Conservation (phyloP, 164 flowering plant genomes). For the Umbilicus rupestris region DNA sequence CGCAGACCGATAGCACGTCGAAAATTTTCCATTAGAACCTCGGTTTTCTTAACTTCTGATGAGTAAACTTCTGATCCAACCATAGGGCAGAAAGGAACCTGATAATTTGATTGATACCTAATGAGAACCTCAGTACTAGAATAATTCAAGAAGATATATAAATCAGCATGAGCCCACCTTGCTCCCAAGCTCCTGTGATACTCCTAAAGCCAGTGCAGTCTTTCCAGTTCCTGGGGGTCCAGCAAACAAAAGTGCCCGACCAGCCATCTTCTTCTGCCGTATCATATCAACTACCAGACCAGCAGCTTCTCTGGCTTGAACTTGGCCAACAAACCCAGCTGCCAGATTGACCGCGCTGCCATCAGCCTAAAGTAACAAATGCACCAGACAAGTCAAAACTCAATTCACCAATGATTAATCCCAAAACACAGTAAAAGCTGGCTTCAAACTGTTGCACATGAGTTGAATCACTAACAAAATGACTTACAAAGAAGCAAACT, state of each 20-base stretch:
- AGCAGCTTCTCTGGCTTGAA: conserved; percentile 75
- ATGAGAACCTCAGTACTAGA: neutral
- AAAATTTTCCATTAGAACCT: conserved; percentile 95
- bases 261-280: conserved; percentile 91
- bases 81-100: conserved; percentile 99
- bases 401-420: too few species aligned
- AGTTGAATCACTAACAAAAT: too few species aligned
- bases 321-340: conserved; percentile 94
- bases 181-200: conserved; percentile 94
- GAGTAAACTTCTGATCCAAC: conserved; percentile 99
- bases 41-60: conserved; percentile 96
- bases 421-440: too few species aligned
- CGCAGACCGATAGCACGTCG: conserved; percentile 95
- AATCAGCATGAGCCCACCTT: conserved; percentile 37
- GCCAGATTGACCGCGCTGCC: conserved; percentile 23
- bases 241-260: conserved; percentile 76
- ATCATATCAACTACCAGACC: conserved; percentile 98
- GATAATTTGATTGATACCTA: neutral
- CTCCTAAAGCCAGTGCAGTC: conserved; percentile 92
- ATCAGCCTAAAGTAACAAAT: conserved; percentile 33
- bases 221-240: conserved; percentile 99
- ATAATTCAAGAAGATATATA: neutral
- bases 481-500: too few species aligned
- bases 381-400: too few species aligned
- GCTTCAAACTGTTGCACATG: too few species aligned